A percentile compares a stretch with the other conserved stretches of the same genome.
Evolutionary conservation across 768 basidiomycete genomes (phyloP).

Genomic region (Boletus reticulatus): DNA sequence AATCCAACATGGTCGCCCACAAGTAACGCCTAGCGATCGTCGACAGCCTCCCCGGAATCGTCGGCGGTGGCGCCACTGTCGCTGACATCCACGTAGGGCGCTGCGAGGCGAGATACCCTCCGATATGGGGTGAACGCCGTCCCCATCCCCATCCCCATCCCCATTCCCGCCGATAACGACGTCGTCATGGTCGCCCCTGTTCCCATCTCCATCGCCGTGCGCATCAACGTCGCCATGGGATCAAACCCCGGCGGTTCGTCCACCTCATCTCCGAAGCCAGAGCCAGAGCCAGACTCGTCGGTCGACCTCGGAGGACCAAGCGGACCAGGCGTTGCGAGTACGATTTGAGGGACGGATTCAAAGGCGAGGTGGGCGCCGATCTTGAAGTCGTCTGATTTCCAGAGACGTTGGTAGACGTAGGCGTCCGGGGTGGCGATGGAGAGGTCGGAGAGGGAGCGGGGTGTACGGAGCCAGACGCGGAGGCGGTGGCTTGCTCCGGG

Average conservation of each 20-base stretch:
- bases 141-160: too few relatives aligned
- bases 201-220: too few relatives aligned
- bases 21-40: slow-evolving; percentile 8
- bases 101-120: slow-evolving; percentile 10
- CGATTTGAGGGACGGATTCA: slow-evolving; percentile 45
- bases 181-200: too few relatives aligned
- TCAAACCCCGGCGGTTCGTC: too few relatives aligned
- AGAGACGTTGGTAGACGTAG: slow-evolving; percentile 62
- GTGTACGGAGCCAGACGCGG: slow-evolving; percentile 60
- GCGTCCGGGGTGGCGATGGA: slow-evolving; percentile 40
- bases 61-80: not conserved
- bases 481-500: slow-evolving; percentile 58
- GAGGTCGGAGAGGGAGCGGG: slow-evolving; percentile 20
- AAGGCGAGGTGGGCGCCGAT: slow-evolving; percentile 58
- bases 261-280: too few relatives aligned
- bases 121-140: slow-evolving; percentile 3
- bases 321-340: slow-evolving; percentile 43
- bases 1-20: too few relatives aligned
- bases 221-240: too few relatives aligned
- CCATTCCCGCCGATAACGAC: not conserved
- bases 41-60: slow-evolving; percentile 5
- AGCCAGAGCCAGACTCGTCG: too few relatives aligned
- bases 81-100: not conserved
- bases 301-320: too few relatives aligned
- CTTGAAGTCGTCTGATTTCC: slow-evolving; percentile 62